Evolutionary conservation across 1,139 yeast species (phyloP).

Genomic region (Candida sp.): DNA sequence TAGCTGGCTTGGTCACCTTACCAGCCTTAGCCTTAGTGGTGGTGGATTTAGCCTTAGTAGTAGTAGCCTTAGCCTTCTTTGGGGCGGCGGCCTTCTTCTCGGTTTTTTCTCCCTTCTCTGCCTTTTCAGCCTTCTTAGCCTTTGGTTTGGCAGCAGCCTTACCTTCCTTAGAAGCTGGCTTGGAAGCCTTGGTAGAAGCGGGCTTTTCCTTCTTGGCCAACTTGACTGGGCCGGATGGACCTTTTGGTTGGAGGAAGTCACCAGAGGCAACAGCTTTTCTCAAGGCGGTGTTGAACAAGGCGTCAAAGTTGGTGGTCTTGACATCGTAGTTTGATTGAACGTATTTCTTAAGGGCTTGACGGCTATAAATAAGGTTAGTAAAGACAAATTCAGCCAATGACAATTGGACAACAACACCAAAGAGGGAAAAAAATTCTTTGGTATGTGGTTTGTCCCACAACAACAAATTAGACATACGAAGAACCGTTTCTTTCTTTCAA

Average conservation of each 20-base stretch:
- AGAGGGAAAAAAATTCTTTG: not conserved
- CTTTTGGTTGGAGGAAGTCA: slow-evolving; percentile 86
- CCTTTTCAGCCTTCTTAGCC: slow-evolving; percentile 16
- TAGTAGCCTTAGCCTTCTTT: slow-evolving; percentile 19
- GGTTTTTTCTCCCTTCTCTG: not conserved
- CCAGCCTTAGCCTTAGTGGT: slow-evolving; percentile 17
- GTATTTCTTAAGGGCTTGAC: slow-evolving; percentile 79
- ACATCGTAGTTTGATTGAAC: slow-evolving; percentile 66
- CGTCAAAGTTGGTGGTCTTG: slow-evolving; percentile 68
- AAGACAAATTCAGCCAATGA: not conserved
- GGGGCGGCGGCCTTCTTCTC: slow-evolving; percentile 21
- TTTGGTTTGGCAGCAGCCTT: slow-evolving; percentile 15
- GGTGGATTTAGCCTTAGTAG: slow-evolving; percentile 18
- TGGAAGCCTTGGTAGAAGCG: slow-evolving; percentile 16
- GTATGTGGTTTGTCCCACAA: slow-evolving; percentile 5
- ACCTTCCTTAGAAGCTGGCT: slow-evolving; percentile 11
- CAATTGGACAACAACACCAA: not conserved
- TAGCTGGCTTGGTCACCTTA: slow-evolving; percentile 20
- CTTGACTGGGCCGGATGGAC: slow-evolving; percentile 79
- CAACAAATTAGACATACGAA: slow-evolving; percentile 42
- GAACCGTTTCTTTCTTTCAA: slow-evolving; percentile 88
- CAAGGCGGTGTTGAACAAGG: slow-evolving; percentile 77
- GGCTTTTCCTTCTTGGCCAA: slow-evolving; percentile 47
- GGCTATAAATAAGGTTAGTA: slow-evolving; percentile 33
- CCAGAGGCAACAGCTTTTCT: slow-evolving; percentile 83